Evolutionary conservation across 805 yeast species (phyloP), one percentile per base, ranked within the genome.

Genomic region (Blastobotrys robertii): DNA sequence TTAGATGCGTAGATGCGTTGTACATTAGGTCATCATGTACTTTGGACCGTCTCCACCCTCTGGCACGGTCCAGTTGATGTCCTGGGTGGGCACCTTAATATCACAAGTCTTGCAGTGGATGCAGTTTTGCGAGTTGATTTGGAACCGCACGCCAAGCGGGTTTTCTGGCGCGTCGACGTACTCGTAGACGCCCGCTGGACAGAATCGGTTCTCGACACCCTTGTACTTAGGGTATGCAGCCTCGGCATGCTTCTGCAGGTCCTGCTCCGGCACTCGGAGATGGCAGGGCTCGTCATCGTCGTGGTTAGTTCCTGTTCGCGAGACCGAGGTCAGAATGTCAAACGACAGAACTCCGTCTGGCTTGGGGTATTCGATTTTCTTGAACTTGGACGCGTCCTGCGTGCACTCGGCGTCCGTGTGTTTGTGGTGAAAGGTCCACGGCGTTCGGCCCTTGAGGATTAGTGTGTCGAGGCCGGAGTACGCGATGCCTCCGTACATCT

Each of bases 1-100:
- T 12, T 31, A 31, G 13, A 31, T 31, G 34, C 34, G 14, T 13
- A n/a, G 34, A 19, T 19, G 25, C 4, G 25, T n/a, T 30, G 31
- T 8, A 8, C 14, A 13, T 57, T 53, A 81, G 5, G 94, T 81
- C 80, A 85, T 76, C 61, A 81, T 80, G 62, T 92, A 92, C 63
- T 92, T 92, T 44, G 98, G 98, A 10, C 98, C 98, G 62, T 84
- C 98, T 28, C 97, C 97, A 48, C 98, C 97, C 68, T 92, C 97
- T 6, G 98, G 98, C n/a, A 86, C 95, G 9, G 79, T 76, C 98
- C 98, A 92, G 58, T 76, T 73, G 49, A 92, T 92, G 58, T 88
- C 96, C 65, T 90, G 96, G 1, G 85, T 72, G 6, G 98, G 98
- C 8, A 82, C 94, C 65, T 92, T 92, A 62, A 92, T 92, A 64